Conservation (phyloP, 495 filamentous ascomycete genomes). For the Elasticomyces elasticus region DNA sequence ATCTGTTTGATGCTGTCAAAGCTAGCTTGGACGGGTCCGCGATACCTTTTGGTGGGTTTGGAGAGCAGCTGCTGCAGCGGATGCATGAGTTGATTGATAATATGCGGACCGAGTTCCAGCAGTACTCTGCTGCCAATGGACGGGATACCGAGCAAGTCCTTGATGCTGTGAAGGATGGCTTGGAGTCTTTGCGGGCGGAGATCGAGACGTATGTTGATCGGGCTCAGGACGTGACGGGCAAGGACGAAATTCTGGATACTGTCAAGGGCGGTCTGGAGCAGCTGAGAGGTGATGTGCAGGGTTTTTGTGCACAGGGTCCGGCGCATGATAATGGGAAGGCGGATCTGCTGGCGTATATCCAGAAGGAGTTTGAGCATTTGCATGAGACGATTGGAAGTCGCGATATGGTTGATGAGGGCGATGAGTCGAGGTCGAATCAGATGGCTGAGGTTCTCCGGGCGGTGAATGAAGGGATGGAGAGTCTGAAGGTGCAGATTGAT, state of each 20-base stretch:
- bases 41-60: constrained; percentile 41
- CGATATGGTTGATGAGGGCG: constrained; percentile 5
- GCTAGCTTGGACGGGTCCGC: constrained; percentile 46
- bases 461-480: constrained; percentile 30
- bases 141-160: constrained; percentile 72
- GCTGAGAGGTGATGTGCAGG: constrained; percentile 63
- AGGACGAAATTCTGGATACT: constrained; percentile 68
- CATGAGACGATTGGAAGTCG: constrained; percentile 23
- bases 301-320: constrained; percentile 42
- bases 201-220: constrained; percentile 72
- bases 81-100: constrained; percentile 65
- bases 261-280: constrained; percentile 62
- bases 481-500: constrained; percentile 26
- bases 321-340: constrained; percentile 37
- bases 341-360: constrained; percentile 59
- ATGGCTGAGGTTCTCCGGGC: constrained; percentile 27
- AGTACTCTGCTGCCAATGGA: constrained; percentile 63
- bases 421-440: constrained; percentile 10
- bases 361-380: constrained; percentile 62
- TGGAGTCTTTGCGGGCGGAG: constrained; percentile 67
- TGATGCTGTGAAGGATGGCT: constrained; percentile 74
- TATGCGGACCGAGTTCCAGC: constrained; percentile 61
- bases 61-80: constrained; percentile 59
- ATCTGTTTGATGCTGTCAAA: constrained; percentile 57
- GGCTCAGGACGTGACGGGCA: constrained; percentile 53